Evolutionary conservation across 2,329 filamentous ascomycete species (phyloP).

Genomic region (Cladophialophora immunda): DNA sequence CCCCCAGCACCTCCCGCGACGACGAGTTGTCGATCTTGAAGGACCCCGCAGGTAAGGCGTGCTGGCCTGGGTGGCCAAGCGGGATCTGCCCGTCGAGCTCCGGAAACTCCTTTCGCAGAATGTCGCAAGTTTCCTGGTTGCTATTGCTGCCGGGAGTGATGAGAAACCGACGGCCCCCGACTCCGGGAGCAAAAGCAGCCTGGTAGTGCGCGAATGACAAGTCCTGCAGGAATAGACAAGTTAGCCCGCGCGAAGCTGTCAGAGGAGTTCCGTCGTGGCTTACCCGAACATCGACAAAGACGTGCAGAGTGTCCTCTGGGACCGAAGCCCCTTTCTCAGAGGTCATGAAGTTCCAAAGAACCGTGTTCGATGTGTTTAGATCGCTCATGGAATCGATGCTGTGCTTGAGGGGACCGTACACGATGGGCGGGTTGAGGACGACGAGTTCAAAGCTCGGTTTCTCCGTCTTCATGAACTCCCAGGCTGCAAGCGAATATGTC

Average conservation of each 20-base stretch:
- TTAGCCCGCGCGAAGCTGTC: not conserved
- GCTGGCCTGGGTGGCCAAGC: constrained; percentile 3
- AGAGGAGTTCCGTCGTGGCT: not conserved
- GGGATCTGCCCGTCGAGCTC: constrained; percentile 50
- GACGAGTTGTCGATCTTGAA: constrained; percentile 17
- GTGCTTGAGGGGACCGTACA: constrained; percentile 70
- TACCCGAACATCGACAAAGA: constrained; percentile 31
- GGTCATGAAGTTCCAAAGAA: constrained; percentile 19
- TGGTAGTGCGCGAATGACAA: constrained; percentile 27
- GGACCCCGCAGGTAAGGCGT: constrained; percentile 10
- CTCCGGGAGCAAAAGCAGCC: constrained; percentile 21
- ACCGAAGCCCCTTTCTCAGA: constrained; percentile 38
- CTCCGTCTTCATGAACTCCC: constrained; percentile 67
- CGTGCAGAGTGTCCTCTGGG: constrained; percentile 13
- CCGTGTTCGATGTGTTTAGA: constrained; percentile 61
- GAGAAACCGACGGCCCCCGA: constrained; percentile 24
- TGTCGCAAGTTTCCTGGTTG: constrained; percentile 29
- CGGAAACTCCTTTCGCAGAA: constrained; percentile 20
- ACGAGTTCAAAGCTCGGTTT: constrained; percentile 67
- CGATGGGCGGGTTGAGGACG: constrained; percentile 69
- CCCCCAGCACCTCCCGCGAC: constrained; percentile 16
- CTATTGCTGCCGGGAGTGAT: constrained; percentile 18
- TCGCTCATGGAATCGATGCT: constrained; percentile 68
- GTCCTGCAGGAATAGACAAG: constrained; percentile 17
- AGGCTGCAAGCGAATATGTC: constrained; percentile 57